Base-by-base conservation (phyloP, 2,329 filamentous ascomycete genomes). In the Graphilbum ipis-grandicollis region DNA sequence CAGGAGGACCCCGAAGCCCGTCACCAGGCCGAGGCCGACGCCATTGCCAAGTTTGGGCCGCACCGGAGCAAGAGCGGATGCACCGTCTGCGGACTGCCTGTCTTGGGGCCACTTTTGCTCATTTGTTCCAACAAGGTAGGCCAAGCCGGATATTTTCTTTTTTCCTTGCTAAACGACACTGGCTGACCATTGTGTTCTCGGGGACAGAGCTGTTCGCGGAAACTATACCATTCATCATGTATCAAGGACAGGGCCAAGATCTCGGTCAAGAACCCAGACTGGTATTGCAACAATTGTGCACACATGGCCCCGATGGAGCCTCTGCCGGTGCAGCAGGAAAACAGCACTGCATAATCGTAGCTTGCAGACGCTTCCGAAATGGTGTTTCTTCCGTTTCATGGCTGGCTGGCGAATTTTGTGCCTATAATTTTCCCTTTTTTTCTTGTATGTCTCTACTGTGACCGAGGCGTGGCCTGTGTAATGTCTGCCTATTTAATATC, bases 161-260 rank as follows among this genome's bases (percentile, higher is more conserved):
- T 14, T 6, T 29, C 9, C 9, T 19, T 18, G n/a, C 23, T 12
- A 25, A 25, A 25, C 7, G 12, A 25, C 23, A 25, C 12, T 7
- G 23, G 12, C 23, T 25, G 12, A 25, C 23, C 23, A 25, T 12
- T 7, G 23, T 12, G n/a, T 28, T 13, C 10, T 13, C 5, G 14
- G 5, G 12, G 9, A 3, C 33, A 70, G 63, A 39, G 47, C 31
- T 68, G 65, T 41, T 39, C 46, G 5, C 53, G 49, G 8, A 59
- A 63, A 3, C 46, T 68, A 1, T 69, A 68, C 39, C 68, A 72
- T 44, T 54, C 22, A 51, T 56, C 33, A n/a, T 72, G 68, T 44
- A 56, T 66, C 25, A 48, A 49, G 22, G 42, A 50, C 3, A 46
- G 52, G 5, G 53, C 58, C 7, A 48, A 52, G 15, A 52, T 56